These are phyloP conservation scores for Cryphonectria nitschkei DNA, from an alignment of 2,329 filamentous ascomycete genomes.

Conservation along the genomic window DNA sequence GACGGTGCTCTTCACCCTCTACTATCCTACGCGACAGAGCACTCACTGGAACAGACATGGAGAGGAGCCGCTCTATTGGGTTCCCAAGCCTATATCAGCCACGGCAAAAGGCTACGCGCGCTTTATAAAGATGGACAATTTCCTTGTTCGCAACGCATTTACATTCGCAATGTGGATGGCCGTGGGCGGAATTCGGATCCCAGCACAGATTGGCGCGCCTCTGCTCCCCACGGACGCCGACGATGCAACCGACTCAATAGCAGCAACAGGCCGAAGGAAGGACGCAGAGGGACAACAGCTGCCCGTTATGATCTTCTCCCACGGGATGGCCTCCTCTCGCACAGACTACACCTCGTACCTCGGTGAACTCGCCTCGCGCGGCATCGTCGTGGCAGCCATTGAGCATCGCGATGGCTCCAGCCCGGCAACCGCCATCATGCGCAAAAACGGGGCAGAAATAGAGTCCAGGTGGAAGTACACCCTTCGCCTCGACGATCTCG, in stretches of 20 bases:
- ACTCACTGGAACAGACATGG: background rate
- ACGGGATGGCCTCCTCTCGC: constrained; percentile 54
- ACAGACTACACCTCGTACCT: constrained; percentile 57
- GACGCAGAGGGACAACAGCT: constrained; percentile 33
- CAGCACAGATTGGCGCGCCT: constrained; percentile 22
- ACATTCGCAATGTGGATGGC: constrained; percentile 21
- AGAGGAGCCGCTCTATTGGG: constrained; percentile 17
- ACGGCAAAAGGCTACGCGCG: constrained; percentile 26
- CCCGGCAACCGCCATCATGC: constrained; percentile 47
- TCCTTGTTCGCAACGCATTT: constrained; percentile 17
- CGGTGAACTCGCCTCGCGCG: constrained; percentile 53
- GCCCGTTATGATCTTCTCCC: constrained; percentile 55
- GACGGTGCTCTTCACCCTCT: constrained; percentile 29
- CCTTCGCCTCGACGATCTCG: constrained; percentile 22
- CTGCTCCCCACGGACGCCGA: constrained; percentile 13
- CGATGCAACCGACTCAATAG: background rate
- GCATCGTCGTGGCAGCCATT: constrained; percentile 52
- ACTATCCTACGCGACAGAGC: constrained; percentile 20
- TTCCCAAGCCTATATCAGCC: constrained; percentile 24
- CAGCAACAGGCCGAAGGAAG: no score
- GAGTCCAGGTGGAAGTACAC: constrained; percentile 19
- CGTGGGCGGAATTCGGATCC: constrained; percentile 20
- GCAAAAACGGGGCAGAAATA: constrained; percentile 33
- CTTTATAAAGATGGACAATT: constrained; percentile 23
- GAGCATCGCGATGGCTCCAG: constrained; percentile 58